phyloP scores from a whole-genome alignment of 2,329 filamentous ascomycete genomes.

The Sclerotinia sclerotiorum region DNA sequence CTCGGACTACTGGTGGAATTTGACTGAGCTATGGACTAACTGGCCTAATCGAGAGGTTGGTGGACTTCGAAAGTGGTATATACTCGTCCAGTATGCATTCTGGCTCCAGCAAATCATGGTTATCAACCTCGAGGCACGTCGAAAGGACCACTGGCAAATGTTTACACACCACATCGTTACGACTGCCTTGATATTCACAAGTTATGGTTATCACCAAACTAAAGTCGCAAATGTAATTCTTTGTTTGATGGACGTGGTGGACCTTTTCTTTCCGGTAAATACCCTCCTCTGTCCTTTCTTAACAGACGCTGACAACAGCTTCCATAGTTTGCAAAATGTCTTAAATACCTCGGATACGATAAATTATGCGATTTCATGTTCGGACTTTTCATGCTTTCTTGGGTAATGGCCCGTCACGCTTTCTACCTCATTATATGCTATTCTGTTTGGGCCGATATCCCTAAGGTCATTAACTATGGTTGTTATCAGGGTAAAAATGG shows the following conservation, averaged over 20 bases:
- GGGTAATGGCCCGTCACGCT: constrained; percentile 81
- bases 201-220: constrained; percentile 84
- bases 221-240: constrained; percentile 87
- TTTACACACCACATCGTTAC: constrained; percentile 93
- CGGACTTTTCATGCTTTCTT: constrained; percentile 79
- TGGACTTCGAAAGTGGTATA: constrained; percentile 81
- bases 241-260: constrained; percentile 90
- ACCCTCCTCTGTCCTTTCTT: background rate
- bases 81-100: constrained; percentile 85
- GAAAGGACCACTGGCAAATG: constrained; percentile 97
- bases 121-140: constrained; percentile 88
- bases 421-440: constrained; percentile 78
- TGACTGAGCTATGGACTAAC: constrained; percentile 76
- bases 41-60: constrained; percentile 79
- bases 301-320: constrained; percentile 19
- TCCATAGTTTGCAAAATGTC: constrained; percentile 76
- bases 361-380: constrained; percentile 79
- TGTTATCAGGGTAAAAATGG: constrained; percentile 66
- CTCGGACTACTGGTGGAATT: constrained; percentile 75
- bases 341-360: constrained; percentile 83
- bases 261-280: constrained; percentile 77
- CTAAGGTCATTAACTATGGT: constrained; percentile 60
- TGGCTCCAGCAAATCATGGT: constrained; percentile 94
- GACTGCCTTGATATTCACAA: constrained; percentile 72
- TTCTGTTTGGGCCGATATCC: constrained; percentile 71